Base-by-base conservation (phyloP, 1,284 basidiomycete species). In the Heimioporus retisporus region DNA sequence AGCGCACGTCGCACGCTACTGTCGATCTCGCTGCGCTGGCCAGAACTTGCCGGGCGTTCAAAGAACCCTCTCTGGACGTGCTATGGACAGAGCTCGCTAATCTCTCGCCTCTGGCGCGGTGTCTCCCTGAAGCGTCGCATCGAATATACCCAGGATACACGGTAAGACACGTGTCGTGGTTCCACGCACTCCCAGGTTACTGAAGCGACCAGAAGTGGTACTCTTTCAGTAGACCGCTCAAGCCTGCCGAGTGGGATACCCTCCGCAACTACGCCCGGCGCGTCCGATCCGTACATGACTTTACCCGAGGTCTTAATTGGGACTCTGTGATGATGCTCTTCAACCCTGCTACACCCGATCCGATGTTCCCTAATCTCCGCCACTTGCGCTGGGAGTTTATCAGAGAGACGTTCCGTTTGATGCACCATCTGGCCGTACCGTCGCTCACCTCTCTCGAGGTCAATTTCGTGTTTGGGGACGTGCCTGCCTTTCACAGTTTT, bases 21-120 rank as follows among this genome's bases (percentile, higher is more conserved):
- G 46, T n/a, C 18, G 46, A 18, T 23, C 72, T 76, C 1, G 75
- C 63, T 3, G 66, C 65, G 6, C 61, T 73, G 2, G 75, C 72
- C 8, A 68, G 73, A 66, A 74, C 73, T 7, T 74, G 73, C 53
- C 64, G 54, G n/a, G 58, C 62, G 5, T 77, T 77, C 70, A 74
- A 74, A 50, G 73, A 75, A 2, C 73, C 73, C 7, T 75, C 73
- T 2, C 61, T 74, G n/a, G 70, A 68, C 35, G 70, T 74, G 0
- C 73, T 74, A 21, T 74, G 73, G 73, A 63, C 63, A 28, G 72
- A 77, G 60, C 50, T 74, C 50, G 31, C 4, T 19, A 57, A 72
- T 40, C 55, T 73, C 6, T 66, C 72, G n/a, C 73, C 75, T 35
- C 72, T 77, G 14, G 69, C 60, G 15, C 68, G 68, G 19, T 74